These are phyloP conservation scores for Sporisorium graminicola DNA, from an alignment of 1,284 basidiomycete species.

Conservation along the genomic window DNA sequence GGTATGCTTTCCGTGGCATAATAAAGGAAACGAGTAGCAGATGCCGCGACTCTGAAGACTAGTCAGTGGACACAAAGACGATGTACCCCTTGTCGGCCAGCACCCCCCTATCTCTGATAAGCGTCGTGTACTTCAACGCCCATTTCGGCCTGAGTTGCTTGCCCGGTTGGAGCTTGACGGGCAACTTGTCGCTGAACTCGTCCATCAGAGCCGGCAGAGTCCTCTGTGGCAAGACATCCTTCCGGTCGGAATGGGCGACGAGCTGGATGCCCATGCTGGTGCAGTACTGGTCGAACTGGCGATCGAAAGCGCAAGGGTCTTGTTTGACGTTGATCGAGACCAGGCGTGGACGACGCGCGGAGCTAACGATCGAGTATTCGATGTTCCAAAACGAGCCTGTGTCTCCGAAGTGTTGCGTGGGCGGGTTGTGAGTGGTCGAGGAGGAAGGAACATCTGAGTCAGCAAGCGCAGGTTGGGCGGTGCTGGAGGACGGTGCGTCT, in stretches of 20 bases:
- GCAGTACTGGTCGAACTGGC: constrained; percentile 51
- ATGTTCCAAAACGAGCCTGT: constrained; percentile 30
- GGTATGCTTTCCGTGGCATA: constrained; percentile 3
- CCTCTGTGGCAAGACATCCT: constrained; percentile 50
- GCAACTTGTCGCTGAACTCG: constrained; percentile 53
- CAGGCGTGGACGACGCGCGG: constrained; percentile 42
- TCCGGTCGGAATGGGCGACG: constrained; percentile 52
- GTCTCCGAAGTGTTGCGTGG: background rate
- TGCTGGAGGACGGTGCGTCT: constrained; percentile 20
- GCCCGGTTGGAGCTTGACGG: constrained; percentile 18
- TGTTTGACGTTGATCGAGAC: constrained; percentile 59
- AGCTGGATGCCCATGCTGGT: constrained; percentile 49
- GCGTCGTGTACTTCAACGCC: constrained; percentile 60
- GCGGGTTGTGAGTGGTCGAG: background rate
- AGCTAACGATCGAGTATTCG: constrained; percentile 38
- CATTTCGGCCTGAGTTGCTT: constrained; percentile 44
- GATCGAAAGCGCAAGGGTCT: constrained; percentile 52
- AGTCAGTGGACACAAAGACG: constrained; percentile 27
- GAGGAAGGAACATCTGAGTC: constrained; percentile 15
- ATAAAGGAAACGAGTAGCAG: background rate
- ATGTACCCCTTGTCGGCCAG: constrained; percentile 60
- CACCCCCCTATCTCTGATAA: constrained; percentile 61
- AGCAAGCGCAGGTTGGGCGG: constrained; percentile 10
- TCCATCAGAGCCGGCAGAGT: constrained; percentile 53
- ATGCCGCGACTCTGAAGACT: too few relatives aligned